A percentile compares a stretch with the other conserved stretches of the same genome.
Conservation (phyloP, 805 yeast species). For the Barnettozyma salicaria region DNA sequence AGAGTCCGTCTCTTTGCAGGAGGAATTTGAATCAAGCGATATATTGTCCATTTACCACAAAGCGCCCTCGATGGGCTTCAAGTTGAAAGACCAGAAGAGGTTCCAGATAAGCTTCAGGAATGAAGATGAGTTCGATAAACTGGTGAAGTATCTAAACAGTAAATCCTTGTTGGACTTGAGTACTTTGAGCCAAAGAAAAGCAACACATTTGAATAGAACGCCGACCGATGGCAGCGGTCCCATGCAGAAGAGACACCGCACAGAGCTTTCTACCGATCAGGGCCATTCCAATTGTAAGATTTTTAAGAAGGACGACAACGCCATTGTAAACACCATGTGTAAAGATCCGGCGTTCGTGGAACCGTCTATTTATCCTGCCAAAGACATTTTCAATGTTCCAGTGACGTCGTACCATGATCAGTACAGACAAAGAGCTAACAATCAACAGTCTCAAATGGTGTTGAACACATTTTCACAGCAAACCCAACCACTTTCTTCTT, state of each 20-base stretch:
- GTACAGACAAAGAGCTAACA: constrained; percentile 1
- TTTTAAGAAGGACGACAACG: no score
- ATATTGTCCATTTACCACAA: constrained; percentile 14
- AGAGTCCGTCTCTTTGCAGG: constrained; percentile 6
- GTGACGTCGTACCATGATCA: constrained; percentile 4
- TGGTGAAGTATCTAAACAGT: background rate
- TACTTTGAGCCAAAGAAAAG: background rate
- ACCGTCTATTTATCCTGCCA: background rate
- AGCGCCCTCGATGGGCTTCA: constrained; percentile 23
- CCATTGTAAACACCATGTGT: background rate
- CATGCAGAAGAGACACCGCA: no score
- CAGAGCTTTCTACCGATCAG: no score
- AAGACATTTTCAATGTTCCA: constrained; percentile 2
- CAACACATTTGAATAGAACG: background rate
- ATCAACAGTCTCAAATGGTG: constrained; percentile 2
- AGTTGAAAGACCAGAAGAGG: constrained; percentile 5
- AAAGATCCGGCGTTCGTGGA: background rate
- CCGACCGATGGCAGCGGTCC: no score
- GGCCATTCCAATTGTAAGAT: no score
- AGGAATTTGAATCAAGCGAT: constrained; percentile 7
- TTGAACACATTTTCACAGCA: constrained; percentile 6
- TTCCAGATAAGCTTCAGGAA: constrained; percentile 13
- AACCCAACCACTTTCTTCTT: background rate
- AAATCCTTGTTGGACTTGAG: background rate
- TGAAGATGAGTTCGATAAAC: constrained; percentile 1